A percentile compares a stretch with the other conserved stretches of the same genome.
phyloP scores from a whole-genome alignment of 345 rosid genomes.

The Moringa oleifera region DNA sequence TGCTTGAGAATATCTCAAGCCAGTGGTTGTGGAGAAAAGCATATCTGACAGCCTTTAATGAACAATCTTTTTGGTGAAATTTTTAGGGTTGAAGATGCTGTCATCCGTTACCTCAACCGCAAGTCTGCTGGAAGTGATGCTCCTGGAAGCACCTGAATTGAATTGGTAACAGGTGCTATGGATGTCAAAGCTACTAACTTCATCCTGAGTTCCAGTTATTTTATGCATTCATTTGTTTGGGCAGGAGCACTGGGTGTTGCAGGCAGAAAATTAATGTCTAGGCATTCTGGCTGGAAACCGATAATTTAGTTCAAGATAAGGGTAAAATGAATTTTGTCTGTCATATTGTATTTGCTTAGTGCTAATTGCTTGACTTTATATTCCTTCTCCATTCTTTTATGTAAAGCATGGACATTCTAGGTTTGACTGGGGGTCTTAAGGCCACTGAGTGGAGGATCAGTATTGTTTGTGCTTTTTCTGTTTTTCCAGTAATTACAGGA shows the following conservation, averaged over 20 bases:
- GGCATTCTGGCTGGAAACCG: conserved; percentile 10
- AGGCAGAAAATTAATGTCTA: background rate
- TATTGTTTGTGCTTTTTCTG: too few relatives aligned
- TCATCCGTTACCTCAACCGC: conserved; percentile 51
- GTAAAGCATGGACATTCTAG: too few relatives aligned
- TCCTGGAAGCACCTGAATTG: conserved; percentile 29
- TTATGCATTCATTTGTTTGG: conserved; percentile 1
- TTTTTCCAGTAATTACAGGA: too few relatives aligned
- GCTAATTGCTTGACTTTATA: too few relatives aligned
- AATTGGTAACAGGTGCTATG: conserved; percentile 2
- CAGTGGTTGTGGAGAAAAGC: background rate
- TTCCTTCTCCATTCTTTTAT: too few relatives aligned
- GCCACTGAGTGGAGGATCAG: too few relatives aligned
- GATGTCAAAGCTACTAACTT: background rate
- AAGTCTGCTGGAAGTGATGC: conserved; percentile 38
- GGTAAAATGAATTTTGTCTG: too few relatives aligned
- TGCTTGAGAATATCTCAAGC: background rate
- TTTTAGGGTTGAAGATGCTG: conserved; percentile 53
- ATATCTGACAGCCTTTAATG: background rate
- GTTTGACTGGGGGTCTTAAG: too few relatives aligned
- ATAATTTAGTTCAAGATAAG: background rate
- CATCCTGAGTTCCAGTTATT: background rate
- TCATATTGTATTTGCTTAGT: too few relatives aligned
- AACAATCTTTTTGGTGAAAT: background rate
- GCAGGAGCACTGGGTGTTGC: conserved; percentile 5